These are phyloP conservation scores for Emmonsiellopsis sp. DNA, from an alignment of 2,329 filamentous ascomycete species.

Conservation along the genomic window DNA sequence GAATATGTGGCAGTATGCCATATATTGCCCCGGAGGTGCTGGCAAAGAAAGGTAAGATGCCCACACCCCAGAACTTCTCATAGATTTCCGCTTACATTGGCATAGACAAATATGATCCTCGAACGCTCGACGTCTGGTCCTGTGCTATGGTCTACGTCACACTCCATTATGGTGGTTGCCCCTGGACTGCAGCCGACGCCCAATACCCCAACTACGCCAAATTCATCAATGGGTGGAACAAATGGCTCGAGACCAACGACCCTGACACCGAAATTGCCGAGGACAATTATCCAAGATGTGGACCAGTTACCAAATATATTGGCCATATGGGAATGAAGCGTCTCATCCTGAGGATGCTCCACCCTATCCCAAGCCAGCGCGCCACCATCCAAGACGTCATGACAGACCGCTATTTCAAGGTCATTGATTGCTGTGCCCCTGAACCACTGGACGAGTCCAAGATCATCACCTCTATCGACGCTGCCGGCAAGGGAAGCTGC, in stretches of 20 bases:
- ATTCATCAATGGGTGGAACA: conserved; percentile 59
- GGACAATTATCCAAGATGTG: conserved; percentile 56
- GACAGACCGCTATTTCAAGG: conserved; percentile 62
- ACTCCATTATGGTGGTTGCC: conserved; percentile 60
- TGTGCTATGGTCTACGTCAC: conserved; percentile 75
- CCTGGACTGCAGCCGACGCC: conserved; percentile 63
- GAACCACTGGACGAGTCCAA: conserved; percentile 53
- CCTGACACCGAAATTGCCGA: conserved; percentile 45
- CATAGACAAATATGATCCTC: conserved; percentile 57
- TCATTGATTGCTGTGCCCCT: conserved; percentile 68
- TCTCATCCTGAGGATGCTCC: conserved; percentile 70
- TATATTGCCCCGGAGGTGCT: conserved; percentile 85
- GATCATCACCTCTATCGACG: conserved; percentile 49
- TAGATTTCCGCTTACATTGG: conserved; percentile 5
- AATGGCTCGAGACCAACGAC: conserved; percentile 51
- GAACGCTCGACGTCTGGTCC: conserved; percentile 77
- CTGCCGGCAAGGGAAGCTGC: conserved; percentile 16
- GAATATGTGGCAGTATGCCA: conserved; percentile 74
- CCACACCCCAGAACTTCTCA: conserved; percentile 3
- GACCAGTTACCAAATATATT: conserved; percentile 54
- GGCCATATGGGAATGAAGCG: conserved; percentile 61
- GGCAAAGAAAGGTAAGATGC: conserved; percentile 50
- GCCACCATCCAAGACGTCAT: conserved; percentile 61
- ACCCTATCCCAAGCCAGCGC: conserved; percentile 65
- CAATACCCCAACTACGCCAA: conserved; percentile 53